These are phyloP conservation scores for Leccinum fibrillosum DNA, from an alignment of 768 basidiomycete genomes.

Conservation along the genomic window DNA sequence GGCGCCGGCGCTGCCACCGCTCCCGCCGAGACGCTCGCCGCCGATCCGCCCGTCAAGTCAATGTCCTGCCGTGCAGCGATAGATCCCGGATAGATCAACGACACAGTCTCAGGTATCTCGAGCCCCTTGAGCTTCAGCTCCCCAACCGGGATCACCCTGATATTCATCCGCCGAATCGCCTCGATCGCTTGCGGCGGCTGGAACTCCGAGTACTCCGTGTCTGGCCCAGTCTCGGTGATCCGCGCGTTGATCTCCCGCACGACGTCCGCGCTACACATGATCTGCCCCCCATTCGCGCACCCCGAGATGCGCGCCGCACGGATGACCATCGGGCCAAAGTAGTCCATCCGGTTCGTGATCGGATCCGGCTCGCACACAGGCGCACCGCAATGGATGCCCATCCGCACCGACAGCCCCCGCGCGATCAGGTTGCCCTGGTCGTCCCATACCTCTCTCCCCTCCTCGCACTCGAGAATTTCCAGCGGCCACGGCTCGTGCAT, in stretches of 20 bases:
- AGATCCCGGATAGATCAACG: slow-evolving; percentile 76
- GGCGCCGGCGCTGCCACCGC: slow-evolving; percentile 3
- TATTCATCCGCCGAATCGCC: slow-evolving; percentile 68
- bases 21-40: slow-evolving; percentile 11
- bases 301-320: slow-evolving; percentile 83
- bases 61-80: slow-evolving; percentile 70
- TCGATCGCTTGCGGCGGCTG: slow-evolving; percentile 65
- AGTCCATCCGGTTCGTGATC: slow-evolving; percentile 94
- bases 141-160: slow-evolving; percentile 72
- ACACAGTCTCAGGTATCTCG: slow-evolving; percentile 84
- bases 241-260: slow-evolving; percentile 73
- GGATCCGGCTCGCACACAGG: slow-evolving; percentile 92
- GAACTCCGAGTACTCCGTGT: slow-evolving; percentile 57
- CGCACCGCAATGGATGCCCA: slow-evolving; percentile 93
- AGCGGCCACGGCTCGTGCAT: slow-evolving; percentile 85
- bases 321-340: slow-evolving; percentile 96
- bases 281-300: slow-evolving; percentile 87
- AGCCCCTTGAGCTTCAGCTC: slow-evolving; percentile 93
- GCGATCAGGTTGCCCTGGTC: slow-evolving; percentile 64
- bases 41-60: slow-evolving; percentile 31
- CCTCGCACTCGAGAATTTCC: slow-evolving; percentile 90
- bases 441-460: slow-evolving; percentile 79
- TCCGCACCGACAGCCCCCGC: slow-evolving; percentile 89
- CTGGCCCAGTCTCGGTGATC: slow-evolving; percentile 49
- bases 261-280: slow-evolving; percentile 87